Base-by-base conservation (phyloP, 495 filamentous ascomycete species). In the Cladorrhinum samala region DNA sequence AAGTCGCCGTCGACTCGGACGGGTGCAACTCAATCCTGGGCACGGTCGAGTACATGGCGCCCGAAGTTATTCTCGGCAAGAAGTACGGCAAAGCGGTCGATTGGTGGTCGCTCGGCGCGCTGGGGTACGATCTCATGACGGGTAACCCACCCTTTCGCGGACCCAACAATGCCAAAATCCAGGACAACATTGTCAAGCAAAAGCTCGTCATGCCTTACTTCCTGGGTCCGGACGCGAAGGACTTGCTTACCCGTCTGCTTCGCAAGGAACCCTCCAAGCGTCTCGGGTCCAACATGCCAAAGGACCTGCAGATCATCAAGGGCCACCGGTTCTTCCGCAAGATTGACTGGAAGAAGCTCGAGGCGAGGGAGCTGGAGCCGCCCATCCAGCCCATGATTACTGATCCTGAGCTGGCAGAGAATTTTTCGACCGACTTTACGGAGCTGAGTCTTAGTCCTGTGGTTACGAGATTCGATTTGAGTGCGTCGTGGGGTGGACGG, bases 11-110 rank as follows among this genome's bases (percentile, higher is more conserved):
- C 30, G 85, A 88, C 57, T 78, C 85, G 19, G 87, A 89, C 38
- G 81, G 82, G 58, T 96, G 90, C 77, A 87, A 86, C 65, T 94
- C 89, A 37, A 79, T 89, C 57, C 85, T 95, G 11, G 93, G 93
- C 53, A 98, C 93, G 2, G 82, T 95, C 57, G 93, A 96, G 60
- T 98, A 97, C 79, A 97, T 97, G 94, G 93, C 93, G 0, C 93
- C 93, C 3, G 93, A 98, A 72, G 86, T 98, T 36, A 83, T 98
- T 58, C 77, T 77, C 40, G 88, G 89, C 54, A 81, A 86, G 55
- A 82, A 82, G 58, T 98, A 98, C 68, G 91, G 90, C 66, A 89
- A 89, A 66, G 84, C 88, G 14, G 94, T 95, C 33, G 93, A 98
- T 74, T 98, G 91, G 91, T 98, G 93, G 93, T 94, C 91, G 3